Percentiles rank a stretch among this genome's conserved stretches.
Evolutionary conservation across 1,284 basidiomycete species (phyloP).

Genomic region (Malassezia furfur): DNA sequence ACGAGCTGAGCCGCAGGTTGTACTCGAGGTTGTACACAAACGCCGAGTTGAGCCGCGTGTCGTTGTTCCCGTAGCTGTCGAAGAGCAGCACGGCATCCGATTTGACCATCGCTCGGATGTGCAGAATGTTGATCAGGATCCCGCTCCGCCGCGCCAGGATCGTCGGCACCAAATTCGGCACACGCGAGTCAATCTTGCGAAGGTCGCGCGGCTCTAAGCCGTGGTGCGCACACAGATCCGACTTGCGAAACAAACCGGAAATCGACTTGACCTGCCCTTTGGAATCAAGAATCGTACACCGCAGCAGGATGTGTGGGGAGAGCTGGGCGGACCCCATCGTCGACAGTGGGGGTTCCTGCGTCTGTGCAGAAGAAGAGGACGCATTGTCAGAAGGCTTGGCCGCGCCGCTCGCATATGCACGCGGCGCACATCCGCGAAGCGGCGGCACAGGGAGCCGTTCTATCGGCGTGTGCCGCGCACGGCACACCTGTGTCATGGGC

Average conservation of each 20-base stretch:
- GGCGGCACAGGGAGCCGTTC: too few relatives aligned
- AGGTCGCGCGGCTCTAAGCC: slow-evolving; percentile 85
- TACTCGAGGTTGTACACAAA: slow-evolving; percentile 43
- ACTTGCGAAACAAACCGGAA: slow-evolving; percentile 79
- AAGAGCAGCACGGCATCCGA: slow-evolving; percentile 84
- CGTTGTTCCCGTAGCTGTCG: slow-evolving; percentile 52
- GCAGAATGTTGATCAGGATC: slow-evolving; percentile 74
- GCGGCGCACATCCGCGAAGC: neutral
- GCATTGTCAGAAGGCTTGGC: neutral
- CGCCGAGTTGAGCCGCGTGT: slow-evolving; percentile 29
- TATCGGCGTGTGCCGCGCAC: too few relatives aligned
- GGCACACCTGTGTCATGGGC: neutral
- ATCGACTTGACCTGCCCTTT: slow-evolving; percentile 62
- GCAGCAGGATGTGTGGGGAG: slow-evolving; percentile 31
- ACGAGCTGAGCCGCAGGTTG: slow-evolving; percentile 22
- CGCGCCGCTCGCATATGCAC: neutral
- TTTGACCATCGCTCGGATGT: slow-evolving; percentile 88
- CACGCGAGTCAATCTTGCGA: slow-evolving; percentile 86
- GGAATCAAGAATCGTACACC: slow-evolving; percentile 39
- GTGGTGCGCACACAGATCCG: slow-evolving; percentile 77
- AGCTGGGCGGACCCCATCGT: slow-evolving; percentile 26
- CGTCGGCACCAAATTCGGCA: slow-evolving; percentile 83
- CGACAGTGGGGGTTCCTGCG: neutral
- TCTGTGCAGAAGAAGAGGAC: neutral
- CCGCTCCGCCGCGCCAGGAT: slow-evolving; percentile 80